Evolutionary conservation across 805 yeast genomes (phyloP).

Genomic region (Kuraishia cidri): DNA sequence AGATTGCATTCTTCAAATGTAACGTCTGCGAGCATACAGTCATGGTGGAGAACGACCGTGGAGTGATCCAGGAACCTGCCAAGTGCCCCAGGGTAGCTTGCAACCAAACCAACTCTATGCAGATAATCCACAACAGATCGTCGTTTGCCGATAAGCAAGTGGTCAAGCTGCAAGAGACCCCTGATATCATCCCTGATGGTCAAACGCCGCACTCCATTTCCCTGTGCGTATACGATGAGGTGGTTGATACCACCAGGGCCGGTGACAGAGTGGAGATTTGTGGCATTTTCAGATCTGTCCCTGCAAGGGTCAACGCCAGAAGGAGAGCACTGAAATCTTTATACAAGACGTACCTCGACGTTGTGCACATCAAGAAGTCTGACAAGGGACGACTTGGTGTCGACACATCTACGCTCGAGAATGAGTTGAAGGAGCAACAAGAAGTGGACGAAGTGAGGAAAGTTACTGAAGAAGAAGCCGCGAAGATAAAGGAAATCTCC

Average conservation of each 20-base stretch:
- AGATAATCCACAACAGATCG: conserved; percentile 83
- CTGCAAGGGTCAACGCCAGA: conserved; percentile 80
- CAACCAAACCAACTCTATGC: conserved; percentile 79
- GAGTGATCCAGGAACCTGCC: conserved; percentile 88
- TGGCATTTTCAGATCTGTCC: conserved; percentile 88
- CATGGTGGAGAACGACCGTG: conserved; percentile 89
- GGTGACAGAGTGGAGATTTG: conserved; percentile 96
- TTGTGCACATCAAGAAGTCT: conserved; percentile 82
- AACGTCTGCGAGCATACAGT: conserved; percentile 90
- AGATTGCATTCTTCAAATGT: conserved; percentile 92
- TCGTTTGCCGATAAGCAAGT: conserved; percentile 94
- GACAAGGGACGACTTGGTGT: conserved; percentile 76
- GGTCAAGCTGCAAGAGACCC: conserved; percentile 89
- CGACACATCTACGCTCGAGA: conserved; percentile 64
- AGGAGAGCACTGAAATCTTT: conserved; percentile 77
- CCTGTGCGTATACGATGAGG: conserved; percentile 88
- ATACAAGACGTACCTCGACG: conserved; percentile 90
- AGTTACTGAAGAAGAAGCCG: conserved; percentile 62
- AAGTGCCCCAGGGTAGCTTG: conserved; percentile 89
- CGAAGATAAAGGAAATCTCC: conserved; percentile 50
- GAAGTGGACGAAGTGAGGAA: conserved; percentile 73
- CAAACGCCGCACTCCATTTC: conserved; percentile 97
- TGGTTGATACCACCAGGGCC: conserved; percentile 90
- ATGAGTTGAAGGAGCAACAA: conserved; percentile 46
- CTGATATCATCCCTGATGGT: conserved; percentile 95